Conservation (phyloP, 108 stramenopile genomes). For the Thalassiosira profunda region DNA sequence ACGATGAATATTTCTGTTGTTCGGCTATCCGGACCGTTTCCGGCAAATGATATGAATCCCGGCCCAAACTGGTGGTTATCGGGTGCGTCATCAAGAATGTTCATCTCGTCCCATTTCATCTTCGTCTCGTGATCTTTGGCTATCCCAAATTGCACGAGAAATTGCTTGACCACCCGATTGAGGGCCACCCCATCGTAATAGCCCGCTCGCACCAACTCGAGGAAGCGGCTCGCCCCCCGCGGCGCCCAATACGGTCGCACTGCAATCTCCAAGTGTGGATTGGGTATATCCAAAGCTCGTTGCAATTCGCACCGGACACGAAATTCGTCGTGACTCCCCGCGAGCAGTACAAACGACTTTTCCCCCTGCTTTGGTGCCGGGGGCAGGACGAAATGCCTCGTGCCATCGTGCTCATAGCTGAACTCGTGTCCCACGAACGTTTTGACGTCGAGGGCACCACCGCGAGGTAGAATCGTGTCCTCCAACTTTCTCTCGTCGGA, state of each 20-base stretch:
- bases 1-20: constrained; percentile 40
- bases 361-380: background rate
- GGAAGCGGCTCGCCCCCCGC: constrained; percentile 33
- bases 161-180: constrained; percentile 71
- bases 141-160: constrained; percentile 67
- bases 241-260: constrained; percentile 45
- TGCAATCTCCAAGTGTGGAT: constrained; percentile 11
- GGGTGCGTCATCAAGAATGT: background rate
- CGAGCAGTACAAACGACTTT: constrained; percentile 17
- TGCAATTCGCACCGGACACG: constrained; percentile 29
- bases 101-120: constrained; percentile 2
- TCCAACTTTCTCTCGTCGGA: constrained; percentile 18
- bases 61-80: constrained; percentile 46
- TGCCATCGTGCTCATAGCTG: constrained; percentile 19
- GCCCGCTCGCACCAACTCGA: constrained; percentile 24
- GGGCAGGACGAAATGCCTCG: constrained; percentile 11
- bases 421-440: constrained; percentile 20
- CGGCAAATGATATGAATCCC: constrained; percentile 43
- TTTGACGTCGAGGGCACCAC: constrained; percentile 6
- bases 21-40: constrained; percentile 18
- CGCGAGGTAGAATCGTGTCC: constrained; percentile 12
- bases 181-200: constrained; percentile 73
- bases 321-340: constrained; percentile 8
- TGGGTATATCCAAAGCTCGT: background rate
- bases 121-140: constrained; percentile 9